These are phyloP conservation scores for Brassica nigra DNA, from an alignment of 345 rosid species.

Conservation along the genomic window DNA sequence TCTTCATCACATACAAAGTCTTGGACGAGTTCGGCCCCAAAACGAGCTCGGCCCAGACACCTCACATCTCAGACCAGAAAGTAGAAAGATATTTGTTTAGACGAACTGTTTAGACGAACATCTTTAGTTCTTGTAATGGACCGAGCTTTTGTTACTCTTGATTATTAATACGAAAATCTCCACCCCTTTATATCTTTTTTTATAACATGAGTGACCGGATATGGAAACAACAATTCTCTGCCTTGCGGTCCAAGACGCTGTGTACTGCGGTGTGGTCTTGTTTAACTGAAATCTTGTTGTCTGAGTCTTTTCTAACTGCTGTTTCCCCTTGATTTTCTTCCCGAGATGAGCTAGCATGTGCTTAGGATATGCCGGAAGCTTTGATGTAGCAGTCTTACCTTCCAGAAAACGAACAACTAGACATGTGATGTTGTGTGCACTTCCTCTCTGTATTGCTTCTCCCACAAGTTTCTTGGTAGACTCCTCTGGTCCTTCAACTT, in stretches of 20 bases:
- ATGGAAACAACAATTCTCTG: not conserved
- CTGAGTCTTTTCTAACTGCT: not conserved
- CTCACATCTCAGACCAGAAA: no score
- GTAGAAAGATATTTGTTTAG: no score
- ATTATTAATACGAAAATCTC: no score
- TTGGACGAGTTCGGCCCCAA: no score
- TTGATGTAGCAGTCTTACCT: constrained; percentile 14
- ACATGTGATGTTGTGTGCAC: constrained; percentile 94
- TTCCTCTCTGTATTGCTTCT: constrained; percentile 85
- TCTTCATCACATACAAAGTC: no score
- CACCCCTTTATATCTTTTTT: no score
- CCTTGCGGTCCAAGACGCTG: not conserved
- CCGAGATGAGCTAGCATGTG: constrained; percentile 5
- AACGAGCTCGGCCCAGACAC: no score
- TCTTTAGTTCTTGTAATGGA: no score
- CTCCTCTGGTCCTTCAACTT: constrained; percentile 76
- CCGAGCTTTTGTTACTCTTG: no score
- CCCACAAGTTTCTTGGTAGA: constrained; percentile 77
- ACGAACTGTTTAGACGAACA: no score
- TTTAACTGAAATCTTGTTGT: constrained; percentile 15
- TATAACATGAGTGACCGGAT: no score
- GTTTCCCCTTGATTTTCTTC: not conserved
- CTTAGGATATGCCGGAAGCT: constrained; percentile 1
- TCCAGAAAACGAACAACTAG: constrained; percentile 76
- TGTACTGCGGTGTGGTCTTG: constrained; percentile 1